Conservation (phyloP, 2,329 filamentous ascomycete genomes). For the Epichloe gansuensis region DNA sequence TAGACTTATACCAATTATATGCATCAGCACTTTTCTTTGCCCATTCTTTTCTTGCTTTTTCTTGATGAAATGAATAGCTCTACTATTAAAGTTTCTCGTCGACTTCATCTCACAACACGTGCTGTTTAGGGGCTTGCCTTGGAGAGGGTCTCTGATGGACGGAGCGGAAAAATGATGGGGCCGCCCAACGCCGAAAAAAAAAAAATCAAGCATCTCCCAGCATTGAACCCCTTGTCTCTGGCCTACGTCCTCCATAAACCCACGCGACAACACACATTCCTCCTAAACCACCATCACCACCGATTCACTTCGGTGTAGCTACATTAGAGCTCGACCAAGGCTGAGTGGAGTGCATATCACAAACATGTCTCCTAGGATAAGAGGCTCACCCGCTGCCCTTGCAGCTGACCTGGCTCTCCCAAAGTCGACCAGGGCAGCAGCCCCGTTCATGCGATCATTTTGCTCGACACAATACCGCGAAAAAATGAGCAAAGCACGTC, state of each 20-base stretch:
- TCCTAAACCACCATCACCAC: not conserved
- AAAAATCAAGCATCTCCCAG: not conserved
- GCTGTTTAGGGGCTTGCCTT: not conserved
- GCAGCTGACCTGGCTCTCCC: constrained; percentile 7
- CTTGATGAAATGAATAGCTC: no score
- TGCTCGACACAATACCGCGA: constrained; percentile 26
- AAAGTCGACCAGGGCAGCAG: constrained; percentile 1
- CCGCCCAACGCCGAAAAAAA: not conserved
- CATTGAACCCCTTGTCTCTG: no score
- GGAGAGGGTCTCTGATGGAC: not conserved
- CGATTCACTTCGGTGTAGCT: not conserved
- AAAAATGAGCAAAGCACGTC: constrained; percentile 25
- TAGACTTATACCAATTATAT: not conserved
- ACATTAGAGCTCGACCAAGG: not conserved
- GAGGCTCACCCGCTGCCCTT: constrained; percentile 16
- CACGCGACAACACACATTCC: not conserved
- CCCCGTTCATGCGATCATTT: constrained; percentile 19
- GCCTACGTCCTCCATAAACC: not conserved
- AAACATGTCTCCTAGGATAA: constrained; percentile 11
- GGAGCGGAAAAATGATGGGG: constrained; percentile 5
- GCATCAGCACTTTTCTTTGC: not conserved
- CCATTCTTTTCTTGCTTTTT: no score
- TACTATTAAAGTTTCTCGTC: no score
- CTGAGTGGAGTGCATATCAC: not conserved
- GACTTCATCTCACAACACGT: no score